phyloP scores from a whole-genome alignment of 768 basidiomycete species.

The Trametes villosa region DNA sequence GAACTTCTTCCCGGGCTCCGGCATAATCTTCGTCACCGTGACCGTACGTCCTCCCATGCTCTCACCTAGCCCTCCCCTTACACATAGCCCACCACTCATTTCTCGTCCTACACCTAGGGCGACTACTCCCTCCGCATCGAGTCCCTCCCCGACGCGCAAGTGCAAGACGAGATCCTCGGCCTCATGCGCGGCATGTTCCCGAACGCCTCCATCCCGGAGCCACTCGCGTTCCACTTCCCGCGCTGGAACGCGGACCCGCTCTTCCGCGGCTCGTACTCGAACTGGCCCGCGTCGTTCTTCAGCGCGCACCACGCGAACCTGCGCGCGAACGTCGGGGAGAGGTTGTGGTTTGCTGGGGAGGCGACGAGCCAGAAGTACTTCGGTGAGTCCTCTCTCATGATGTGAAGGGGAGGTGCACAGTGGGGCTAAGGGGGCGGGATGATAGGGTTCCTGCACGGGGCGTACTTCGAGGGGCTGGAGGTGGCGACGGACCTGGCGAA shows the following conservation, averaged over 20 bases:
- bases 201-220: slow-evolving; percentile 52
- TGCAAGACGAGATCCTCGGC: slow-evolving; percentile 55
- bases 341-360: slow-evolving; percentile 68
- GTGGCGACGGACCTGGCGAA: slow-evolving; percentile 32
- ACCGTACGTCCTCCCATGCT: slow-evolving; percentile 37
- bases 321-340: slow-evolving; percentile 52
- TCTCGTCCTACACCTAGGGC: slow-evolving; percentile 44
- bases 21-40: slow-evolving; percentile 58
- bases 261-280: slow-evolving; percentile 64
- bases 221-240: slow-evolving; percentile 55
- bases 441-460: slow-evolving; percentile 39
- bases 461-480: slow-evolving; percentile 39
- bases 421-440: not conserved
- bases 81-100: not conserved
- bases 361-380: slow-evolving; percentile 61
- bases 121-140: slow-evolving; percentile 63
- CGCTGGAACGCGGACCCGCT: slow-evolving; percentile 55
- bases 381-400: slow-evolving; percentile 41
- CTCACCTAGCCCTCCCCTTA: not conserved
- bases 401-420: not conserved
- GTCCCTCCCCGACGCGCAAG: slow-evolving; percentile 48
- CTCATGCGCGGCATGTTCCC: slow-evolving; percentile 62
- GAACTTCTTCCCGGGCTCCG: slow-evolving; percentile 63
- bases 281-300: slow-evolving; percentile 64
- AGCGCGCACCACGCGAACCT: slow-evolving; percentile 58